Evolutionary conservation across 305 asterid species (phyloP).

Genomic region (Fraxinus floribunda): DNA sequence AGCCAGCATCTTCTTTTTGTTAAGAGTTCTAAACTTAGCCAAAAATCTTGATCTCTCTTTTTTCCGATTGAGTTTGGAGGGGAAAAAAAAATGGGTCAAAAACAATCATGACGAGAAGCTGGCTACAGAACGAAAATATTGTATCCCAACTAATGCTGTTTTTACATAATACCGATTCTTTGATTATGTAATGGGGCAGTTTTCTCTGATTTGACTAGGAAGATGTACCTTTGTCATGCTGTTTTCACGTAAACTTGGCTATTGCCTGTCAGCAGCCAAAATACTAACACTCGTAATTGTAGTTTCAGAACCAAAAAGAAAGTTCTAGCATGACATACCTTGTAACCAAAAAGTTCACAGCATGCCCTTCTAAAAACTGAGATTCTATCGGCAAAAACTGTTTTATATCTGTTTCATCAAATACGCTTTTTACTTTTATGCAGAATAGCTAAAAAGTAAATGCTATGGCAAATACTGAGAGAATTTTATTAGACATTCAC

Average conservation of each 20-base stretch:
- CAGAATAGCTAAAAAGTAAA: slow-evolving; percentile 21
- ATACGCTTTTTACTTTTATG: slow-evolving; percentile 28
- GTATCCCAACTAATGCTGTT: slow-evolving; percentile 13
- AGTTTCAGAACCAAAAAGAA: slow-evolving; percentile 17
- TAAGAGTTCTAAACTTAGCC: neutral
- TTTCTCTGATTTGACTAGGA: neutral
- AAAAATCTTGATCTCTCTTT: neutral
- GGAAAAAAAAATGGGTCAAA: neutral
- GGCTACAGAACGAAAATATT: slow-evolving; percentile 3
- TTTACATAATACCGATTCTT: slow-evolving; percentile 10
- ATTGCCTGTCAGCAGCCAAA: slow-evolving; percentile 2
- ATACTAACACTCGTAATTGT: slow-evolving; percentile 5
- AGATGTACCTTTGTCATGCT: neutral
- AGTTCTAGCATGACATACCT: slow-evolving; percentile 51
- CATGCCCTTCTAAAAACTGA: slow-evolving; percentile 97
- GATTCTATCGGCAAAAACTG: slow-evolving; percentile 93
- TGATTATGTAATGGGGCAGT: neutral
- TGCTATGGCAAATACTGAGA: slow-evolving; percentile 12
- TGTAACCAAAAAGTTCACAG: slow-evolving; percentile 97
- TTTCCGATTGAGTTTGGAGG: neutral
- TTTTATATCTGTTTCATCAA: slow-evolving; percentile 68
- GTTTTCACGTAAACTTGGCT: neutral
- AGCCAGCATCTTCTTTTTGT: neutral
- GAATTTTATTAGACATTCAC: slow-evolving; percentile 41
- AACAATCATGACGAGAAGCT: neutral